Evolutionary conservation across 2,329 filamentous ascomycete genomes (phyloP).

Genomic region (Phoma sp.): DNA sequence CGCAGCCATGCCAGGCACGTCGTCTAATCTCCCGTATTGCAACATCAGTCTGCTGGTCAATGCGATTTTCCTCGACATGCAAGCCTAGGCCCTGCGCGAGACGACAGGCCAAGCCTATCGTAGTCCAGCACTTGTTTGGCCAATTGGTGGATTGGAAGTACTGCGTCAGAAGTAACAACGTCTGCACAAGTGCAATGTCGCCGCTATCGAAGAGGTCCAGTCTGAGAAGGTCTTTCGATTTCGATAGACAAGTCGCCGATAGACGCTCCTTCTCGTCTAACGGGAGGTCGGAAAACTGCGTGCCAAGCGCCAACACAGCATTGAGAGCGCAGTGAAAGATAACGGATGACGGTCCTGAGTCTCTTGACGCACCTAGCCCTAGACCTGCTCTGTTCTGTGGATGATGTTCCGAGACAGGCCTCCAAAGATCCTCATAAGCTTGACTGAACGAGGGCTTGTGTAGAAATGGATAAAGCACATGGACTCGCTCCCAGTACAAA

Average conservation of each 20-base stretch:
- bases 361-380: constrained; percentile 12
- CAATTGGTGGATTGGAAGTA: constrained; percentile 17
- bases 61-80: constrained; percentile 7
- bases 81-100: constrained; percentile 15
- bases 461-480: constrained; percentile 15
- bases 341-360: constrained; percentile 6
- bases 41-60: neutral
- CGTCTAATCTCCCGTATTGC: constrained; percentile 6
- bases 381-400: neutral
- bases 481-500: constrained; percentile 15
- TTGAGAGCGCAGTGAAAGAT: constrained; percentile 19
- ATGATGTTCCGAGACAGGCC: constrained; percentile 2
- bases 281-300: constrained; percentile 15
- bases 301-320: constrained; percentile 14
- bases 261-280: constrained; percentile 10
- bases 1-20: constrained; percentile 15
- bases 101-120: constrained; percentile 14
- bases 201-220: constrained; percentile 13
- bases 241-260: constrained; percentile 8
- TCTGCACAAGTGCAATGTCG: constrained; percentile 12
- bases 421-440: constrained; percentile 18
- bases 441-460: constrained; percentile 7
- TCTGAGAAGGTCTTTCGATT: constrained; percentile 10
- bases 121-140: constrained; percentile 16
- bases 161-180: constrained; percentile 12